Evolutionary conservation across 2,329 filamentous ascomycete species (phyloP).

Genomic region (Atkinsonella texensis): DNA sequence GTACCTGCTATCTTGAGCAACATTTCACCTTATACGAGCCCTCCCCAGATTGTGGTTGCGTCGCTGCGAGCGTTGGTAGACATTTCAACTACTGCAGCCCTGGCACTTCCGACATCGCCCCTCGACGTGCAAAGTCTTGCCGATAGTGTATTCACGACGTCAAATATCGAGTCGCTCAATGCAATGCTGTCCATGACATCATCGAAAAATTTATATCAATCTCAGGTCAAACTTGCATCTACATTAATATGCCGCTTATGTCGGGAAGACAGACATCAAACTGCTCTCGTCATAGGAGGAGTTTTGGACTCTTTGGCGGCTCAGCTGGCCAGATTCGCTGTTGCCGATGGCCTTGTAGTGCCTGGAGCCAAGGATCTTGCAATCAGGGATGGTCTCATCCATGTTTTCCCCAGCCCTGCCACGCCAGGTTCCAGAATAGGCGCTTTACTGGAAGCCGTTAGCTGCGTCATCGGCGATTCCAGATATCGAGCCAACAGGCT

Average conservation of each 20-base stretch:
- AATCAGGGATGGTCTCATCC: conserved; percentile 40
- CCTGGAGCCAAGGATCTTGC: conserved; percentile 47
- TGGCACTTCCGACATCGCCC: conserved; percentile 39
- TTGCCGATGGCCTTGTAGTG: conserved; percentile 55
- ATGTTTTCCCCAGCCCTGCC: conserved; percentile 50
- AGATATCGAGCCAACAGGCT: conserved; percentile 64
- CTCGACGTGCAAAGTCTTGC: conserved; percentile 41
- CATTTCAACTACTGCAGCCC: conserved; percentile 51
- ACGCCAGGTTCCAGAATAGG: conserved; percentile 47
- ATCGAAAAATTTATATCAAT: conserved; percentile 38
- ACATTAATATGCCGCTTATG: conserved; percentile 49
- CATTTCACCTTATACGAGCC: conserved; percentile 52
- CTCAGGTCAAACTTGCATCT: conserved; percentile 50
- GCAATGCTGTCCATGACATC: conserved; percentile 52
- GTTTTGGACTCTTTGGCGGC: conserved; percentile 69
- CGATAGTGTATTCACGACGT: conserved; percentile 50
- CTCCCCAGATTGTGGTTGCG: conserved; percentile 55
- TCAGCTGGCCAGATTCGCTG: conserved; percentile 59
- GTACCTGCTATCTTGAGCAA: conserved; percentile 60
- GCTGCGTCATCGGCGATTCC: conserved; percentile 66
- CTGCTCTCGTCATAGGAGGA: conserved; percentile 56
- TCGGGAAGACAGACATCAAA: conserved; percentile 56
- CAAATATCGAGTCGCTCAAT: conserved; percentile 49
- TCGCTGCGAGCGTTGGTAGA: conserved; percentile 64
- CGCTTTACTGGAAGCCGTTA: conserved; percentile 64